phyloP scores from a whole-genome alignment of 1,284 basidiomycete genomes.

The Schizophyllum amplum region DNA sequence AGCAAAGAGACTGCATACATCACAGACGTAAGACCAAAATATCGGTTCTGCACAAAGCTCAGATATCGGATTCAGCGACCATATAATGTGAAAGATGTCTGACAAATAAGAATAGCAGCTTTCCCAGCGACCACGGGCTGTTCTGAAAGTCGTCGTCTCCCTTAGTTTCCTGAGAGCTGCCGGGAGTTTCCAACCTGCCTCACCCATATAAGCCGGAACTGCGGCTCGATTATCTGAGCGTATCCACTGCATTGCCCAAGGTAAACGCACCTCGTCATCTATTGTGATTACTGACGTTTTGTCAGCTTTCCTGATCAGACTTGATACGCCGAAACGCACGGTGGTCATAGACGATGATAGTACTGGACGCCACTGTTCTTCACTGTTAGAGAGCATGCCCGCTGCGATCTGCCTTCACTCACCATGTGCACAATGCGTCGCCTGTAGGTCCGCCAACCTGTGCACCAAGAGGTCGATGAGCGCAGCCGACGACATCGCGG shows the following conservation, averaged over 20 bases:
- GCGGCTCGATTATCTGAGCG: not conserved
- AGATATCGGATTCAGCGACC: not conserved
- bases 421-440: no score
- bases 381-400: no score
- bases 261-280: conserved; percentile 38
- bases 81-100: conserved; percentile 1
- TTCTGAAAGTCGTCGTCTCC: conserved; percentile 21
- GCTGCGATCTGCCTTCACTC: no score
- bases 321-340: conserved; percentile 23
- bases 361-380: conserved; percentile 35
- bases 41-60: conserved; percentile 37
- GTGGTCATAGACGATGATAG: conserved; percentile 46
- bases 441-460: no score
- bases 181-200: conserved; percentile 3
- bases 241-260: not conserved
- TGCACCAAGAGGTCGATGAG: no score
- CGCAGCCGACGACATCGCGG: no score
- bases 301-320: not conserved
- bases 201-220: conserved; percentile 52
- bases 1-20: conserved; percentile 28
- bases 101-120: conserved; percentile 42
- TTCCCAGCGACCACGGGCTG: conserved; percentile 43
- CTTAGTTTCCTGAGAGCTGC: conserved; percentile 3
- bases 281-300: conserved; percentile 36
- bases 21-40: conserved; percentile 41